Evolutionary conservation across 257 asterid genomes (phyloP).

Genomic region (Solanum lycopersicoides): DNA sequence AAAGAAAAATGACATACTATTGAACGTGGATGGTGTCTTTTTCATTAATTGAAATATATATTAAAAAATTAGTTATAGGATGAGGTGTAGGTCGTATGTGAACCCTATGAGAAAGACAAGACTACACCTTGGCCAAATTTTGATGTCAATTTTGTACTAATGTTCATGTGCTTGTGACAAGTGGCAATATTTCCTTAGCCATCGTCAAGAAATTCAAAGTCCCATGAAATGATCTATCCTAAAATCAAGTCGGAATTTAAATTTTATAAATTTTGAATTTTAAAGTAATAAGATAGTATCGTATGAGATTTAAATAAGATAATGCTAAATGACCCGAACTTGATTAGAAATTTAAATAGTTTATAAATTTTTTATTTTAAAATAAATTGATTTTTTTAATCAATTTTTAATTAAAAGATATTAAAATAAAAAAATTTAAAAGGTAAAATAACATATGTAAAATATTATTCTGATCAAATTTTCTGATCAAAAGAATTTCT

Average conservation of each 20-base stretch:
- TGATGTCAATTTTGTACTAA: neutral
- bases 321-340: accelerated
- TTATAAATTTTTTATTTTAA: no score
- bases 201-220: neutral
- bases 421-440: no score
- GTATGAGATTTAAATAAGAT: no score
- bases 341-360: no score
- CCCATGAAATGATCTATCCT: neutral
- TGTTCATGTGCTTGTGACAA: neutral
- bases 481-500: no score
- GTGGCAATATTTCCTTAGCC: neutral
- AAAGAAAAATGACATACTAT: neutral
- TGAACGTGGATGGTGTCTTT: neutral
- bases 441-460: no score
- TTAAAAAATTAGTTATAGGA: neutral
- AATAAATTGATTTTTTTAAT: no score
- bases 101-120: neutral
- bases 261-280: neutral
- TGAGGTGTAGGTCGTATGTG: neutral
- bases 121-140: neutral
- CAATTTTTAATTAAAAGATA: no score
- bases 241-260: accelerated
- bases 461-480: no score
- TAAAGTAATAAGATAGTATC: neutral
- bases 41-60: neutral